A percentile compares a stretch with the other conserved stretches of the same genome.
Conservation (phyloP, 129 eudicot species). For the Solidago caesia region DNA sequence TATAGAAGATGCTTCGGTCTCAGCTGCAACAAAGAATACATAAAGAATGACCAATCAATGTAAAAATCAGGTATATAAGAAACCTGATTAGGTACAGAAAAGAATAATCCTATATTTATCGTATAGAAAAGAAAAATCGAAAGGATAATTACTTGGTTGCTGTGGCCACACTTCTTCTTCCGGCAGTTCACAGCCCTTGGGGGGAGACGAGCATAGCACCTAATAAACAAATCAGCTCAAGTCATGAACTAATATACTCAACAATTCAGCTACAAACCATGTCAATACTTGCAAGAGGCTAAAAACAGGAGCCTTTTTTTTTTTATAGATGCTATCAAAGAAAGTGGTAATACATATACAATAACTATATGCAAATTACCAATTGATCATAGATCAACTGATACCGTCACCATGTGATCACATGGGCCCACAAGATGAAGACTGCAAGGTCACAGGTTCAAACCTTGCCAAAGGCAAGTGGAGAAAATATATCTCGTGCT, state of each 20-base stretch:
- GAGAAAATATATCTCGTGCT: too few species aligned
- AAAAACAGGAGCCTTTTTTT: background rate
- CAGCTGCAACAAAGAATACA: background rate
- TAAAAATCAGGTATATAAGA: background rate
- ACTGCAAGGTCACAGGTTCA: too few species aligned
- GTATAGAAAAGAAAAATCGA: background rate
- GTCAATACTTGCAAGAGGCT: too few species aligned
- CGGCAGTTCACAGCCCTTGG: conserved; percentile 31
- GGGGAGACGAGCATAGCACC: conserved; percentile 28
- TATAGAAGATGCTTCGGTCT: background rate
- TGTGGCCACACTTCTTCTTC: conserved; percentile 26
- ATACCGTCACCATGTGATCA: too few species aligned
- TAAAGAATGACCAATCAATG: background rate
- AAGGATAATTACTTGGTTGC: conserved; percentile 1
- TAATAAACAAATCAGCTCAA: background rate
- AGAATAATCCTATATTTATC: background rate
- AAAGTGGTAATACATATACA: background rate
- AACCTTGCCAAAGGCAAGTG: too few species aligned
- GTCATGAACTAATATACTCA: too few species aligned
- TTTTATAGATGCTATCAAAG: background rate
- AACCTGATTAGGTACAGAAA: background rate
- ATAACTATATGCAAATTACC: too few species aligned
- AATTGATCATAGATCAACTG: too few species aligned
- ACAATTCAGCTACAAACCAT: too few species aligned
- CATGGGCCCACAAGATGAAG: too few species aligned